Percentiles rank a stretch among this genome's conserved stretches.
These are phyloP conservation scores for Penicillium cinerascens DNA, from an alignment of 495 filamentous ascomycete species.

Conservation along the genomic window DNA sequence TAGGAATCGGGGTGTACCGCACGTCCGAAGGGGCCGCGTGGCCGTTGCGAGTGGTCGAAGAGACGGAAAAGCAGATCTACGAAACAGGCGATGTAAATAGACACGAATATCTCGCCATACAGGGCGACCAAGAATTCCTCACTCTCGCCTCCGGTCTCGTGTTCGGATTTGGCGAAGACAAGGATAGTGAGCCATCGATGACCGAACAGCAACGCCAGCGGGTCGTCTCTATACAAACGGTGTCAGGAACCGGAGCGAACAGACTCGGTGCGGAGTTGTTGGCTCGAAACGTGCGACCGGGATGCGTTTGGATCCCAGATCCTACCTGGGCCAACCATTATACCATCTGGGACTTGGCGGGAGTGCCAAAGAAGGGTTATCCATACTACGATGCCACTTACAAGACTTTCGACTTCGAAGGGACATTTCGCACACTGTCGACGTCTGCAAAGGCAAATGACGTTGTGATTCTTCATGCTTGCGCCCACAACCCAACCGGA, in stretches of 20 bases:
- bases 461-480: not conserved
- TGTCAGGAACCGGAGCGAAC: slow-evolving; percentile 82
- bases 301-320: slow-evolving; percentile 24
- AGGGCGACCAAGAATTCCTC: not conserved
- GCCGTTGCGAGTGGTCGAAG: not conserved
- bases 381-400: slow-evolving; percentile 29
- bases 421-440: not conserved
- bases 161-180: not conserved
- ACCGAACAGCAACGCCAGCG: not conserved
- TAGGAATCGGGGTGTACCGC: not conserved
- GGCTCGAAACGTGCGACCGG: slow-evolving; percentile 25
- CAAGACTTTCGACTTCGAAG: not conserved
- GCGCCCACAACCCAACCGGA: not conserved
- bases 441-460: not conserved
- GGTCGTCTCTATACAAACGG: slow-evolving; percentile 54
- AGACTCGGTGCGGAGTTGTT: slow-evolving; percentile 78
- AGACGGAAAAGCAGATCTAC: not conserved
- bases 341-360: slow-evolving; percentile 23
- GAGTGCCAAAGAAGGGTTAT: slow-evolving; percentile 15
- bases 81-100: not conserved
- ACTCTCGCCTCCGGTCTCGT: not conserved
- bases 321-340: slow-evolving; percentile 35
- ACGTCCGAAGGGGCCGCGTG: not conserved
- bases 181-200: not conserved
- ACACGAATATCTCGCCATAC: not conserved